Conservation (phyloP, 2,329 filamentous ascomycete species). For the Penicillium frequentans region DNA sequence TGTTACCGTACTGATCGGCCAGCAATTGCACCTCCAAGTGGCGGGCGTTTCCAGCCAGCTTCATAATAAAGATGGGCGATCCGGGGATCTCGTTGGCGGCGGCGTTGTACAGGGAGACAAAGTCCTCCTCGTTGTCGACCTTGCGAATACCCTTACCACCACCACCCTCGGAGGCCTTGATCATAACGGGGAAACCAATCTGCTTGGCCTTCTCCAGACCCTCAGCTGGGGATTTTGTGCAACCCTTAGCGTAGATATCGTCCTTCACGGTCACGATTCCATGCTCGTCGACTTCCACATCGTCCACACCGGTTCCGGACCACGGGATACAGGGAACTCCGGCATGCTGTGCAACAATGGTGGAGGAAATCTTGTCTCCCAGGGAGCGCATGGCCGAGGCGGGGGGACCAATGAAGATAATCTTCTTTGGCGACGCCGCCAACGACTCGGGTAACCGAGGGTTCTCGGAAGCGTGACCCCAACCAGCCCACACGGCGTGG, state of each 20-base stretch:
- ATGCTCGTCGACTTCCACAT: conserved; percentile 73
- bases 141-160: conserved; percentile 99
- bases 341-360: conserved; percentile 97
- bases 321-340: conserved; percentile 97
- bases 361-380: conserved; percentile 99
- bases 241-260: conserved; percentile 83
- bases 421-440: conserved; percentile 95
- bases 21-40: conserved; percentile 97
- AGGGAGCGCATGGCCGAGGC: conserved; percentile 98
- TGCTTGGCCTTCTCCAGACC: conserved; percentile 80
- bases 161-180: conserved; percentile 99
- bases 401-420: conserved; percentile 97
- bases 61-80: conserved; percentile 99
- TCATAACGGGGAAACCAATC: conserved; percentile 99
- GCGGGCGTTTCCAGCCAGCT: conserved; percentile 91
- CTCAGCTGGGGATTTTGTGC: conserved; percentile 85
- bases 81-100: conserved; percentile 97
- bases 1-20: conserved; percentile 99
- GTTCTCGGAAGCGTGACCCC: conserved; percentile 98
- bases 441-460: conserved; percentile 95
- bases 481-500: conserved; percentile 98
- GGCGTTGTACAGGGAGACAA: conserved; percentile 86
- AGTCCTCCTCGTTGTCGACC: conserved; percentile 80
- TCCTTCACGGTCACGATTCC: conserved; percentile 93
- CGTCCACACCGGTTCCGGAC: conserved; percentile 89